Conservation (phyloP, 805 yeast species). For the Pichia gijzeniarum region DNA sequence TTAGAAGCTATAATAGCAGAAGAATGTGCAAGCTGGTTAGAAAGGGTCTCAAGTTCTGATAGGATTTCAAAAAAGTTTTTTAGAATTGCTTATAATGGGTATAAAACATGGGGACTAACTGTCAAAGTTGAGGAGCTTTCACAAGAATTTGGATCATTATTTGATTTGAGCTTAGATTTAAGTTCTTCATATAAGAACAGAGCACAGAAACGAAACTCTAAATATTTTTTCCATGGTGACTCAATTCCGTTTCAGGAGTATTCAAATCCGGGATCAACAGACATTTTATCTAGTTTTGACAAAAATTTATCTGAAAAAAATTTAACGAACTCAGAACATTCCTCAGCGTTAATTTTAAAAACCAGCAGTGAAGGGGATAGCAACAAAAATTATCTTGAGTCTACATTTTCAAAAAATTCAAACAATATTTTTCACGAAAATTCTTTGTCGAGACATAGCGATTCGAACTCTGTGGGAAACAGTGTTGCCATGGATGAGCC, state of each 20-base stretch:
- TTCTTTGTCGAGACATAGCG: not conserved
- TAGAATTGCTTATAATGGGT: slow-evolving; percentile 32
- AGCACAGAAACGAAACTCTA: not conserved
- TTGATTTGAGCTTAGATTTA: slow-evolving; percentile 13
- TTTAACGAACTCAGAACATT: not conserved
- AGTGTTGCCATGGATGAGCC: not conserved
- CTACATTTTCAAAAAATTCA: not conserved
- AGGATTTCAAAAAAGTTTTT: slow-evolving; percentile 33
- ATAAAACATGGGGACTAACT: slow-evolving; percentile 27
- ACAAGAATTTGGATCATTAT: slow-evolving; percentile 26
- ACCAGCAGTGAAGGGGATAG: not conserved
- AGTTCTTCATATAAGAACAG: not conserved
- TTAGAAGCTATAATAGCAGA: slow-evolving; percentile 38
- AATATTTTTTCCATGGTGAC: not conserved
- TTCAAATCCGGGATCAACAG: not conserved
- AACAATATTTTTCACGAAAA: not conserved
- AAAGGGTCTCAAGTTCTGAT: slow-evolving; percentile 19
- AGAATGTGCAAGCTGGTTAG: slow-evolving; percentile 38
- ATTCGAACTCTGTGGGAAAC: no score
- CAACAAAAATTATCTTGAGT: not conserved
- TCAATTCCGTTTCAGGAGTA: slow-evolving; percentile 1
- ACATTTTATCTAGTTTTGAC: not conserved
- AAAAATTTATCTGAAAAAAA: not conserved
- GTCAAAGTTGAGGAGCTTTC: slow-evolving; percentile 23
- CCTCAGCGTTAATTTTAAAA: not conserved